These are phyloP conservation scores for Leucogyrophana mollusca DNA, from an alignment of 768 basidiomycete genomes.

Conservation along the genomic window DNA sequence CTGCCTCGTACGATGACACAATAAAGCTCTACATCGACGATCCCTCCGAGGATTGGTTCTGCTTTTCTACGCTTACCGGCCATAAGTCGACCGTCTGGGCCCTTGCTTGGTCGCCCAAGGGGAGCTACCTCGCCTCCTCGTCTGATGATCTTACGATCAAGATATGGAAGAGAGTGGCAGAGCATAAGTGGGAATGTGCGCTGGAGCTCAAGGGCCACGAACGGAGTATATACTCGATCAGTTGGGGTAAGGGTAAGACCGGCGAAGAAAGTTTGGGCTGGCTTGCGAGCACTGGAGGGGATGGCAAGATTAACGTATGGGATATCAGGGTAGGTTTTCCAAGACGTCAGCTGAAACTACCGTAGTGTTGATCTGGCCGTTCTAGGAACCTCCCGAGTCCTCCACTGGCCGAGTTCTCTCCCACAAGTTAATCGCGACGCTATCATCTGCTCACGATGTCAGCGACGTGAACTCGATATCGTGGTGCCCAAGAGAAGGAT, in stretches of 20 bases:
- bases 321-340: conserved; percentile 56
- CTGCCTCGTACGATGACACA: conserved; percentile 95
- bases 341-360: background rate
- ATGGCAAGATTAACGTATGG: conserved; percentile 84
- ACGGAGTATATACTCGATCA: conserved; percentile 77
- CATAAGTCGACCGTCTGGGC: conserved; percentile 93
- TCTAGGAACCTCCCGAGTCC: conserved; percentile 17
- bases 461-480: conserved; percentile 81
- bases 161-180: conserved; percentile 73
- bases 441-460: conserved; percentile 73
- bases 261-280: conserved; percentile 57
- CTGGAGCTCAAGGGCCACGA: conserved; percentile 63
- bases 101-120: conserved; percentile 75
- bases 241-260: conserved; percentile 55
- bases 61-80: conserved; percentile 76
- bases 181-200: conserved; percentile 64
- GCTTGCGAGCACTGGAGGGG: conserved; percentile 83
- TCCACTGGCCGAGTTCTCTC: conserved; percentile 26
- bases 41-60: conserved; percentile 92
- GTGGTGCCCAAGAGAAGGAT: conserved; percentile 76
- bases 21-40: conserved; percentile 94
- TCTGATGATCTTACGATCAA: conserved; percentile 84
- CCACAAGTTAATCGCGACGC: conserved; percentile 49
- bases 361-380: background rate
- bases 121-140: conserved; percentile 79